Evolutionary conservation across 192 early-diverging fungal genomes (phyloP), one percentile per base, ranked within the genome.

Genomic region (Haplosporangium gracile): DNA sequence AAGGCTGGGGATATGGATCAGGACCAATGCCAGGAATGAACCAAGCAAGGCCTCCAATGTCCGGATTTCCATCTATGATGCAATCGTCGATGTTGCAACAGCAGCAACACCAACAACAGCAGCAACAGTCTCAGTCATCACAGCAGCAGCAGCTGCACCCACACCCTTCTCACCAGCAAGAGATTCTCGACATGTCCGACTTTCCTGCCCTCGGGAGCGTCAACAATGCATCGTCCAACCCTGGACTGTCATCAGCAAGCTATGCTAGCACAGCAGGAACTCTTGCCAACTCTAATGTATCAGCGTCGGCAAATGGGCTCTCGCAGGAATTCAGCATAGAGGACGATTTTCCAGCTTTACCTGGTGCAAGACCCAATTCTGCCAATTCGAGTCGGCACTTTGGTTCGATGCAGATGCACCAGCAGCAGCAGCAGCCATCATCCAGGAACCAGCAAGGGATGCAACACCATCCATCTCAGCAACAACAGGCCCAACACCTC

Each of bases 301-400:
- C 83, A 42, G 70, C 82, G 47, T 68, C 83, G 26, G 75, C 82
- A 8, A 81, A 63, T 49, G 63, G 75, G 47, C 34, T 86, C 36
- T 73, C 84, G 8, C 81, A 89, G 51, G 88, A 90, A 40, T 88
- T 87, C 47, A 89, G 80, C 49, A 91, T 88, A 79, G 89, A 86
- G 72, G 84, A 89, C 47, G 89, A 89, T 36, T 89, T 89, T 40
- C 89, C 89, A 11, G 89, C 89, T n/a, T 68, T 89, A 51, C 89
- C 89, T 72, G 85, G 85, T 15, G 85, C 89, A 75, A 84, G 87
- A 42, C 80, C 70, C 39, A 89, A 84, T 77, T 81, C 84, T 77
- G 53, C 85, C 22, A 83, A 88, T n/a, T 88, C 84, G 11, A 72
- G 81, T 80, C 75, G 82, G 20, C 70, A 79, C 36, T 87, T 88